Conservation (phyloP, 2,329 filamentous ascomycete species). For the Acrodontium crateriforme region DNA sequence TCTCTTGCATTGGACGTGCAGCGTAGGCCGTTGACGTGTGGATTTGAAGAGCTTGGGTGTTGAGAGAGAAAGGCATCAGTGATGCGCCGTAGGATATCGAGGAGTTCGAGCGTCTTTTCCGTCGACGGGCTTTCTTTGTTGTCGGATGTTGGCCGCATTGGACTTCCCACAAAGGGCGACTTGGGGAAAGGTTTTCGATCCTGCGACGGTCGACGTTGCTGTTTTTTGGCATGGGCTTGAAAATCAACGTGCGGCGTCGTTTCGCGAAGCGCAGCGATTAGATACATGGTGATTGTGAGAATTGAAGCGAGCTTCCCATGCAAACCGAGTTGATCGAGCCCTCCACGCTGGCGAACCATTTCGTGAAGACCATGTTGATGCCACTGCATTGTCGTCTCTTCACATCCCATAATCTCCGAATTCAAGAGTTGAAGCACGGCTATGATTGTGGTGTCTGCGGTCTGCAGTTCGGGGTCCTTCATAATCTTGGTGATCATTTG, state of each 20-base stretch:
- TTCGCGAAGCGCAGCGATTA: slow-evolving; percentile 11
- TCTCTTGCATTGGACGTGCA: too few species aligned
- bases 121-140: too few species aligned
- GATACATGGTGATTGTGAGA: slow-evolving; percentile 13
- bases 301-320: slow-evolving; percentile 14
- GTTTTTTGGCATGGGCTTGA: slow-evolving; percentile 5
- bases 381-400: slow-evolving; percentile 10
- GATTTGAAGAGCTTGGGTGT: background rate
- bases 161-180: slow-evolving; percentile 10
- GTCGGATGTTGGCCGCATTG: too few species aligned
- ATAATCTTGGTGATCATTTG: slow-evolving; percentile 17
- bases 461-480: slow-evolving; percentile 11
- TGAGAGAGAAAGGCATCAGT: slow-evolving; percentile 7
- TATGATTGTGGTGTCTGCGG: slow-evolving; percentile 18
- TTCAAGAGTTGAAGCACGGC: slow-evolving; percentile 20
- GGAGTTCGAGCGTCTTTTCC: slow-evolving; percentile 6
- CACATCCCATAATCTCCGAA: slow-evolving; percentile 19
- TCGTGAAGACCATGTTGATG: slow-evolving; percentile 18
- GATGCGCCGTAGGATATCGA: slow-evolving; percentile 8
- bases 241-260: slow-evolving; percentile 9
- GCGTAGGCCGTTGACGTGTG: background rate
- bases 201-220: slow-evolving; percentile 3
- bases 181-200: slow-evolving; percentile 8
- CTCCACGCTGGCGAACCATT: slow-evolving; percentile 18
- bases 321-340: slow-evolving; percentile 15